A percentile compares a stretch with the other conserved stretches of the same genome.
phyloP scores from a whole-genome alignment of 768 basidiomycete species.

The Termitomyces sp. region DNA sequence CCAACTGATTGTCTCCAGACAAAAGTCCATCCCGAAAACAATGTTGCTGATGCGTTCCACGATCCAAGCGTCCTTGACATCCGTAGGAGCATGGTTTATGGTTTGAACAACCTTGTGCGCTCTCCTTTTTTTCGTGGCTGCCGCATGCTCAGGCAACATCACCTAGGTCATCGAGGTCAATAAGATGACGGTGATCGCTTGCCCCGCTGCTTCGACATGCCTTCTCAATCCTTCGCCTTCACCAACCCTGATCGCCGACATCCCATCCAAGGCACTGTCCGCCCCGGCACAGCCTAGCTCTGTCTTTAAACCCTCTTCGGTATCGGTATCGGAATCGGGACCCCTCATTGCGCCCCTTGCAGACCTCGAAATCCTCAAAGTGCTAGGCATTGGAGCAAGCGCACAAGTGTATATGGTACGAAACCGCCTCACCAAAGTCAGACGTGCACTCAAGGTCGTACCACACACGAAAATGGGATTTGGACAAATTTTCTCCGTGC shows the following conservation, averaged over 20 bases:
- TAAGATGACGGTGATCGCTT: neutral
- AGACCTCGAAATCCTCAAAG: neutral
- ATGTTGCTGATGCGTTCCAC: neutral
- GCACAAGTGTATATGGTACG: neutral
- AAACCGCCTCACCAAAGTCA: neutral
- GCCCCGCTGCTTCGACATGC: neutral
- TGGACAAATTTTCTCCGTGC: neutral
- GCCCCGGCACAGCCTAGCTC: neutral
- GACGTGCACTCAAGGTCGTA: neutral
- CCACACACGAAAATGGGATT: neutral
- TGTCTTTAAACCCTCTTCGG: no score
- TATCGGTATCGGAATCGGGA: no score
- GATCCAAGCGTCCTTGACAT: neutral
- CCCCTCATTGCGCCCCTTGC: neutral
- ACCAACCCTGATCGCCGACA: neutral
- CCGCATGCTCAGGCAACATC: neutral
- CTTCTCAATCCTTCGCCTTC: neutral
- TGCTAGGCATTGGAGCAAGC: neutral
- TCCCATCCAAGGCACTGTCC: neutral
- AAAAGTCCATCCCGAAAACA: neutral
- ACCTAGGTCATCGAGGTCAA: neutral
- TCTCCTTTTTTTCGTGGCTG: neutral
- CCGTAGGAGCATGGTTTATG: neutral
- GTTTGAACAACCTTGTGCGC: neutral
- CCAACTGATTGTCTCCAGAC: neutral